Evolutionary conservation across 208 protist species (phyloP), one percentile per base, ranked within the genome.

Genomic region (Lotmaria passim): DNA sequence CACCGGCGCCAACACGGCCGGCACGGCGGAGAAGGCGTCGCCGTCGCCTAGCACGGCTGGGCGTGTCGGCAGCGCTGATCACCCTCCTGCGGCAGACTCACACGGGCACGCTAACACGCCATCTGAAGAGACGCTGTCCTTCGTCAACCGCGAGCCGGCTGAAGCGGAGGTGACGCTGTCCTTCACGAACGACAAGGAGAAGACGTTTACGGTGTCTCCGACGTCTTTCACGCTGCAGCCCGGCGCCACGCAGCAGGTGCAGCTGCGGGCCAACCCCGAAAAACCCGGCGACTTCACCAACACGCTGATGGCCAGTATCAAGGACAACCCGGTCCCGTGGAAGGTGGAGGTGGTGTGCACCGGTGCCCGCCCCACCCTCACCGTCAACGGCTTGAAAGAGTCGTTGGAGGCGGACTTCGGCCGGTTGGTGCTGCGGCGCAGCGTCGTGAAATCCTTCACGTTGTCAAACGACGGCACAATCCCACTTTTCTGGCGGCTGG

Each of bases 301-400:
- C 66, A 80, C 44, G 11, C 78, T 99, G 28, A 71, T 98, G 43
- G 94, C 89, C 26, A 86, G 77, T 43, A 83, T 99, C 50, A 90
- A 87, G 69, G 89, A 98, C 73, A 98, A 98, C 70, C 96, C 97
- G 23, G 75, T 83, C 52, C 95, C 96, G 44, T 95, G 94, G 81
- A 73, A 65, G 52, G 91, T 97, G 62, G 69, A 90, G 41, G 71
- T 99, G 46, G 73, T 46, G 12, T 97, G 89, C 75, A 85, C 87
- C 23, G 97, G 97, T 39, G 83, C 85, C 7, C 79, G 82, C 6
- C 97, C 97, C 21, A 78, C 78, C 5, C 66, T 98, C 23, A 83
- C 81, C n/a, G 61, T 93, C 23, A 75, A 94, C 77, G 95, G 74
- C 48, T 69, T 36, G 75, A 95, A 91, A 76, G 89, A 87, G 43